These are phyloP conservation scores for Rosa lucieae DNA, from an alignment of 306 rosid species.

Conservation along the genomic window DNA sequence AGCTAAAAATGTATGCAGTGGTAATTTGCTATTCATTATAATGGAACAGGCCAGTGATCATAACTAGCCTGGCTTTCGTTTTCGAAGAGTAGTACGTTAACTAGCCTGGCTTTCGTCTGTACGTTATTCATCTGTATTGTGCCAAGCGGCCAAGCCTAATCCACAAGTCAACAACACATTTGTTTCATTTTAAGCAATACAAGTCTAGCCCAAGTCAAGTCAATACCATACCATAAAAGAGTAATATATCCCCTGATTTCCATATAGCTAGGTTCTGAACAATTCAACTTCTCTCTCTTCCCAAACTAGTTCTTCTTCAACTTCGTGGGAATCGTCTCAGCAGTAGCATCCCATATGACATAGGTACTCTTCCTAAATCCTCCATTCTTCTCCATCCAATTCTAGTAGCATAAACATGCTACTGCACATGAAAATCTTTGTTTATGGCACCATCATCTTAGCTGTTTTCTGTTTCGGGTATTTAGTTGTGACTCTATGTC, in stretches of 20 bases:
- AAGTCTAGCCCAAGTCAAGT: background rate
- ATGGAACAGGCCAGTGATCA: too few species aligned
- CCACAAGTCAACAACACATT: background rate
- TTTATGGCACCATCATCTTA: background rate
- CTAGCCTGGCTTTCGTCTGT: too few species aligned
- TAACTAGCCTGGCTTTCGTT: too few species aligned
- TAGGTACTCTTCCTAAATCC: background rate
- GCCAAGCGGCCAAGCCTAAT: too few species aligned
- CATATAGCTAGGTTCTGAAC: too few species aligned
- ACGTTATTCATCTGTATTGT: background rate
- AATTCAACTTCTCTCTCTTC: background rate
- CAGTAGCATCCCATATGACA: background rate
- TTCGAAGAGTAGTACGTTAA: too few species aligned
- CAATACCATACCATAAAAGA: background rate
- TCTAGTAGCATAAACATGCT: background rate
- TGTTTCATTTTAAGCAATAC: background rate
- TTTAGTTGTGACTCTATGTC: background rate
- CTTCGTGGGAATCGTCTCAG: background rate
- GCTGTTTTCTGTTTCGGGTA: conserved; percentile 5
- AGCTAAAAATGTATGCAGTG: too few species aligned
- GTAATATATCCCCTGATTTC: too few species aligned
- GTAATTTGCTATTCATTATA: too few species aligned
- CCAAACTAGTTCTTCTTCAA: background rate
- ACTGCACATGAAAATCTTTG: background rate
- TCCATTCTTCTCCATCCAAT: background rate